These are phyloP conservation scores for Amniculicola lignicola DNA, from an alignment of 495 filamentous ascomycete genomes.

Conservation along the genomic window DNA sequence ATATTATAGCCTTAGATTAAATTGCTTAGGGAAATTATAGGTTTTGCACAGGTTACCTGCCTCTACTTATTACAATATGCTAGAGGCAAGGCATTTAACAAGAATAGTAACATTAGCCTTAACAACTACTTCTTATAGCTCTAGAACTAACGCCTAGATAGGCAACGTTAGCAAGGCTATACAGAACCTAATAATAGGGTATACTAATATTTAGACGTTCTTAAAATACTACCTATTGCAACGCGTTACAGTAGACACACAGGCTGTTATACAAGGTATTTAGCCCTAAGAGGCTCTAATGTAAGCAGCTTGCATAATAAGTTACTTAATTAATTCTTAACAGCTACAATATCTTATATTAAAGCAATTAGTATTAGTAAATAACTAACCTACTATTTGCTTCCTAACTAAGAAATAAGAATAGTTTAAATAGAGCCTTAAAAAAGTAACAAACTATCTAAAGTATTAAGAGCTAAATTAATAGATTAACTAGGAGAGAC, in stretches of 20 bases:
- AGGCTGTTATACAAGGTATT: conserved; percentile 38
- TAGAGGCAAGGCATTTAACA: conserved; percentile 41
- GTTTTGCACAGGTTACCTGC: conserved; percentile 37
- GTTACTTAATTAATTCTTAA: conserved; percentile 41
- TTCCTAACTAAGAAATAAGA: conserved; percentile 14
- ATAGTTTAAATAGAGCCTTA: conserved; percentile 18
- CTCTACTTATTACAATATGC: conserved; percentile 44
- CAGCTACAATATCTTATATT: conserved; percentile 33
- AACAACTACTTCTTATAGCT: background rate
- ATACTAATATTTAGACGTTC: no score
- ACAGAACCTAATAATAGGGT: no score
- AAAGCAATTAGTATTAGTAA: conserved; percentile 31
- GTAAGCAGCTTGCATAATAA: conserved; percentile 39
- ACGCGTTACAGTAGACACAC: conserved; percentile 40
- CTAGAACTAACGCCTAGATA: conserved; percentile 9
- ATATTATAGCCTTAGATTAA: conserved; percentile 41
- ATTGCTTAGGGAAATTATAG: conserved; percentile 36
- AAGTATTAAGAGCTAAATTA: conserved; percentile 20
- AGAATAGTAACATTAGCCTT: conserved; percentile 8
- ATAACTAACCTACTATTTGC: conserved; percentile 22
- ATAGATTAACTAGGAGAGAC: conserved; percentile 28
- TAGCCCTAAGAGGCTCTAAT: conserved; percentile 40
- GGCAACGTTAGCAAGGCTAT: conserved; percentile 42
- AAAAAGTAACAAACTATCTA: conserved; percentile 6
- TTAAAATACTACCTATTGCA: no score